Evolutionary conservation across 1,284 basidiomycete genomes (phyloP).

Genomic region (Trichosporon ovoides): DNA sequence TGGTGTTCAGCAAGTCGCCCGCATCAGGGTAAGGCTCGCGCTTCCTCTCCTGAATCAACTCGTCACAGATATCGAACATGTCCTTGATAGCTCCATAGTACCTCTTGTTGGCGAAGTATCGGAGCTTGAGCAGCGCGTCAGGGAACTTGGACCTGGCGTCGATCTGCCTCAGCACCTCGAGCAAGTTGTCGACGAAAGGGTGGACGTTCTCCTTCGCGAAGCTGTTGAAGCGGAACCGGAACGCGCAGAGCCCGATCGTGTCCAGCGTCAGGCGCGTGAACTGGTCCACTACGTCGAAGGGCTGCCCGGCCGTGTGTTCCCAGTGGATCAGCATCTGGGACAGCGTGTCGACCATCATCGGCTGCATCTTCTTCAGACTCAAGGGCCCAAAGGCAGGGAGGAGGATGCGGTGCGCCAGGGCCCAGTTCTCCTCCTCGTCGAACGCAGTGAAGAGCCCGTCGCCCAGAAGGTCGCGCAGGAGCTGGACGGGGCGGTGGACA

Average conservation of each 20-base stretch:
- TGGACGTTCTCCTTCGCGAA: constrained; percentile 42
- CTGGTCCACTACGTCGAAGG: constrained; percentile 32
- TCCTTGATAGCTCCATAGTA: constrained; percentile 50
- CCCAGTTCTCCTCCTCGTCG: constrained; percentile 53
- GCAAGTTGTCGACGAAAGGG: constrained; percentile 48
- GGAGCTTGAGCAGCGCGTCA: constrained; percentile 46
- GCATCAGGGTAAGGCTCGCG: constrained; percentile 27
- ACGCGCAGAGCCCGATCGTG: constrained; percentile 28
- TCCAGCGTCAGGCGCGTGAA: background rate
- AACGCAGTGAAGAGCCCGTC: constrained; percentile 50
- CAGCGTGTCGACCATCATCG: constrained; percentile 52
- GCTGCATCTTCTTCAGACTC: constrained; percentile 53
- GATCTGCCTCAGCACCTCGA: constrained; percentile 50
- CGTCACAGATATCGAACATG: background rate
- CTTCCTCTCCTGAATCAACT: background rate
- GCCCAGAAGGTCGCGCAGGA: constrained; percentile 51
- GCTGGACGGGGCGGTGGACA: constrained; percentile 41
- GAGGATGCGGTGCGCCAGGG: constrained; percentile 52
- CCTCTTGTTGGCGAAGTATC: constrained; percentile 45
- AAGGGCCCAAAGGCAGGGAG: constrained; percentile 55
- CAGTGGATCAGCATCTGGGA: constrained; percentile 48
- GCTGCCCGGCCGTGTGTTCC: background rate
- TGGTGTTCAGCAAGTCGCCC: constrained; percentile 51
- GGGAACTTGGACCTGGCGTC: constrained; percentile 48
- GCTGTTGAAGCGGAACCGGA: constrained; percentile 50